Evolutionary conservation across 305 asterid genomes (phyloP).

Genomic region (Ajuga reptans): DNA sequence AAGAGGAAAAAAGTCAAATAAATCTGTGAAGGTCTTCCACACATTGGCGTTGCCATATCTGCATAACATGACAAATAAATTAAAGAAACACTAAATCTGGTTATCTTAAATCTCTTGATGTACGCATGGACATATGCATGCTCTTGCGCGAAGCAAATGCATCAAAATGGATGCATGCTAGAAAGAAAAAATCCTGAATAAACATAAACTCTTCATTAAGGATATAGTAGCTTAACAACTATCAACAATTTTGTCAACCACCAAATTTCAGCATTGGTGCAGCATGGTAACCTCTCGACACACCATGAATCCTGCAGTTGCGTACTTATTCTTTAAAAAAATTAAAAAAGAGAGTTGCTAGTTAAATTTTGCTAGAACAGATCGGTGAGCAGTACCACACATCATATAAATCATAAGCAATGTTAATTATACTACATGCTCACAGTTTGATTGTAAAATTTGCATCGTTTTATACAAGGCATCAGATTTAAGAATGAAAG

Average conservation of each 20-base stretch:
- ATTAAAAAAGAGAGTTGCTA: no score
- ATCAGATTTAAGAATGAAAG: not conserved
- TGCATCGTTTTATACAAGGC: not conserved
- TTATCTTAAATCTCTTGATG: not conserved
- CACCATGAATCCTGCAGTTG: not conserved
- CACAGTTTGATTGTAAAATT: not conserved
- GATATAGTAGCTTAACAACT: not conserved
- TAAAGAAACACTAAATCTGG: not conserved
- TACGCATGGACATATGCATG: not conserved
- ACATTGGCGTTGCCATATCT: slow-evolving; percentile 74
- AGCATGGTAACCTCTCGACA: not conserved
- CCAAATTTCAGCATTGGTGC: not conserved
- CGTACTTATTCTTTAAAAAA: not conserved
- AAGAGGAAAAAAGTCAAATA: slow-evolving; percentile 65
- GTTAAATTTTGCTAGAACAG: not conserved
- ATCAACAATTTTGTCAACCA: not conserved
- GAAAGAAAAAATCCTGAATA: not conserved
- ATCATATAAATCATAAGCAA: not conserved
- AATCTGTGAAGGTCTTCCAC: slow-evolving; percentile 69
- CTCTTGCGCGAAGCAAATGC: not conserved
- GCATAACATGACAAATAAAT: slow-evolving; percentile 3
- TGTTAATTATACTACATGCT: not conserved
- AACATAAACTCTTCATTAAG: not conserved
- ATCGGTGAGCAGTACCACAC: not conserved
- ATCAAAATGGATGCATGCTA: not conserved